Percentiles rank a stretch among this genome's conserved stretches.
Conservation (phyloP, 805 yeast genomes). For the Candida peoriensis region DNA sequence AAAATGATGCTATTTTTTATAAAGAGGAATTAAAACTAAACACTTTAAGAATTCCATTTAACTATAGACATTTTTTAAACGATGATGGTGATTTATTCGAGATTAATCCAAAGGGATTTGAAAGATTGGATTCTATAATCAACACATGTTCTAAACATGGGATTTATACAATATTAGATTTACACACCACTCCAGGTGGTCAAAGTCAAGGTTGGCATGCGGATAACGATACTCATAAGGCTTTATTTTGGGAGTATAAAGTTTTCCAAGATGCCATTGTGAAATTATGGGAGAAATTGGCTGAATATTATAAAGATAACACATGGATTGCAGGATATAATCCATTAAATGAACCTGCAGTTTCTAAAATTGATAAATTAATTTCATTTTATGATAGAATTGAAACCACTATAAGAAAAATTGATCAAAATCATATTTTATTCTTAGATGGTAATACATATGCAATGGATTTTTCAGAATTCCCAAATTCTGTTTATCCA, state of each 20-base stretch:
- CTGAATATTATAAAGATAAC: slow-evolving; percentile 41
- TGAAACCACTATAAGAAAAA: slow-evolving; percentile 35
- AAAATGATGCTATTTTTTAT: slow-evolving; percentile 42
- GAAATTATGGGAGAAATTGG: slow-evolving; percentile 41
- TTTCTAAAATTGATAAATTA: slow-evolving; percentile 36
- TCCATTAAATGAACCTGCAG: slow-evolving; percentile 49
- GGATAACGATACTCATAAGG: slow-evolving; percentile 42
- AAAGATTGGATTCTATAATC: slow-evolving; percentile 37
- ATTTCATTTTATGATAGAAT: slow-evolving; percentile 33
- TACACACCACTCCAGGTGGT: slow-evolving; percentile 49
- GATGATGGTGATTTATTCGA: slow-evolving; percentile 38
- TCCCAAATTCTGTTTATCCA: slow-evolving; percentile 34
- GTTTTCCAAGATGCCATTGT: slow-evolving; percentile 42
- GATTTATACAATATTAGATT: slow-evolving; percentile 43
- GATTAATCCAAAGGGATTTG: slow-evolving; percentile 41
- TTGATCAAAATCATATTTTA: slow-evolving; percentile 44
- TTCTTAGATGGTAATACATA: slow-evolving; percentile 48
- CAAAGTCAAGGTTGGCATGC: slow-evolving; percentile 53
- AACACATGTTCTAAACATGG: slow-evolving; percentile 41
- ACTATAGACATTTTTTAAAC: slow-evolving; percentile 44
- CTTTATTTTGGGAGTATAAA: slow-evolving; percentile 46
- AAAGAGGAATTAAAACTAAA: slow-evolving; percentile 35
- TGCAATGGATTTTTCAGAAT: slow-evolving; percentile 44
- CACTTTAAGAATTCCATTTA: slow-evolving; percentile 46
- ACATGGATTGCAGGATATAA: slow-evolving; percentile 51